A percentile compares a stretch with the other conserved stretches of the same genome.
These are phyloP conservation scores for Eucalyptus pauciflora DNA, from an alignment of 345 rosid genomes.

Conservation along the genomic window DNA sequence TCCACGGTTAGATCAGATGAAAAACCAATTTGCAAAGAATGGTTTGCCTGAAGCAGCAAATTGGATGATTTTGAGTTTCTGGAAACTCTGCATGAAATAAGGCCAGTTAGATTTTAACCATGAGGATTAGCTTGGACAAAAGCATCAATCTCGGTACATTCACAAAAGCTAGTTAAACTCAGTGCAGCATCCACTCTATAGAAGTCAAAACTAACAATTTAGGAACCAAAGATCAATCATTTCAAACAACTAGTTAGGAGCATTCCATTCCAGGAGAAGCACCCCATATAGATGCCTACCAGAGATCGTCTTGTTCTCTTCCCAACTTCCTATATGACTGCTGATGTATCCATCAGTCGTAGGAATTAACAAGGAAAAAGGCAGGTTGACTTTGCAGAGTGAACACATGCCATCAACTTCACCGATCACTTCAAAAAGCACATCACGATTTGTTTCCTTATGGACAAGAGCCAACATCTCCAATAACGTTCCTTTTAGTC, in stretches of 20 bases:
- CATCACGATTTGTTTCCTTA: not conserved
- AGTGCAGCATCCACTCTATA: not conserved
- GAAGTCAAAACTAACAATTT: not conserved
- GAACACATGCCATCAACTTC: not conserved
- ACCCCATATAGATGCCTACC: not conserved
- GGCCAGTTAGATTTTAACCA: not conserved
- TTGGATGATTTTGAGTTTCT: conserved; percentile 24
- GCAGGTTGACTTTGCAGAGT: not conserved
- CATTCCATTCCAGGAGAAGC: not conserved
- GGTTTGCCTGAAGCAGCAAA: conserved; percentile 11
- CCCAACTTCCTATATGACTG: not conserved
- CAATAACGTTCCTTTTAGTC: not conserved
- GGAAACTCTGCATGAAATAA: conserved; percentile 20
- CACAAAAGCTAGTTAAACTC: not conserved
- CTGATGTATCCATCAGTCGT: not conserved
- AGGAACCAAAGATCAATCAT: not conserved
- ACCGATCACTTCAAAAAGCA: not conserved
- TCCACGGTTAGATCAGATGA: conserved; percentile 5
- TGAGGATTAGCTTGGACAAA: not conserved
- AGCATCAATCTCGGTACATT: not conserved
- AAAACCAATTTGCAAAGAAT: conserved; percentile 9
- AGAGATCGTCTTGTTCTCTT: not conserved
- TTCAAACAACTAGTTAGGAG: not conserved
- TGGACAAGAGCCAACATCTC: not conserved
- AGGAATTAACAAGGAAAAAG: not conserved